Base-by-base conservation (phyloP, 257 asterid genomes). In the Petunia secreta region DNA sequence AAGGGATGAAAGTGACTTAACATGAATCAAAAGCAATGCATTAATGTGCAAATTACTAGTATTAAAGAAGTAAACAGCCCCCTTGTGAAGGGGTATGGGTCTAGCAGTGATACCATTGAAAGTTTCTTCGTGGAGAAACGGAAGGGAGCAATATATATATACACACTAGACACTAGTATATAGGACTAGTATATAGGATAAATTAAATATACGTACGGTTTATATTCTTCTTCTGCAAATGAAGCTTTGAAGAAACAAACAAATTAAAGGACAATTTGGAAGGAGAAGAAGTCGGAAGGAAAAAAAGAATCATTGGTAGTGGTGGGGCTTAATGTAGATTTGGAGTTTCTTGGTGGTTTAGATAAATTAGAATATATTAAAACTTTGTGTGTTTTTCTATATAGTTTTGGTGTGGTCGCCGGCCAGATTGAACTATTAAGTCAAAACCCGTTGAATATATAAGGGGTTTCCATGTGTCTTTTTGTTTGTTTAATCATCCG, bases 221-320 rank as follows among this genome's bases (percentile, higher is more conserved):
- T 82, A 79, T 85, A 85, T 82, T 82, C 76, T 25, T 40, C 82
- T 5, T 48, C 10, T 34, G 25, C 60, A 2, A 67, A 71, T 79
- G 86, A 69, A 84, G 85, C 83, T 75, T 82, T 83, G 86, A 65
- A 81, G 86, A 88, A 85, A 77, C 73, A 86, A 84, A 81, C 79
- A 77, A 74, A 71, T 71, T 16, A 48, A 48, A 78, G 57, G 88
- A 88, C 91, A 85, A 84, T 87, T 82, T 52, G 73, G 88, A 91
- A 86, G 86, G 75, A 84, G 79, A 53, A 75, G 84, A 63, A 75
- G 80, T 8, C 7, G 43, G 41, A 59, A 44, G 38, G 44, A 54
- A 64, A 69, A 63, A 59, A 50, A 67, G 76, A 76, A 48, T 64
- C 43, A 79, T 62, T 81, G 73, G 86, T 80, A 88, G 87, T 83